These are phyloP conservation scores for Salix dunnii DNA, from an alignment of 345 rosid genomes.

Conservation along the genomic window DNA sequence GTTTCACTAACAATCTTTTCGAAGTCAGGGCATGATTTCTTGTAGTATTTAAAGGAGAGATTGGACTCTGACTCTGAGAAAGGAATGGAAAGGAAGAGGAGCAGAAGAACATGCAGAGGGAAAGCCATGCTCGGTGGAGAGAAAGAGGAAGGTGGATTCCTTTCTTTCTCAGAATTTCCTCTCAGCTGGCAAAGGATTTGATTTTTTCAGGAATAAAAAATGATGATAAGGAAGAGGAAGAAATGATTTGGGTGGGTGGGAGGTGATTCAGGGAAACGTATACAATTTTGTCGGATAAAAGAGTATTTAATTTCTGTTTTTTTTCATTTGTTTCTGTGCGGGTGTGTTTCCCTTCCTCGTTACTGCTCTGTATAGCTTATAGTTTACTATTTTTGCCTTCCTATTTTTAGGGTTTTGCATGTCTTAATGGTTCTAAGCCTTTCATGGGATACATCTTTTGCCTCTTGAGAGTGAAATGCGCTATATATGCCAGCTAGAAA, in stretches of 20 bases:
- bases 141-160: conserved; percentile 7
- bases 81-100: conserved; percentile 13
- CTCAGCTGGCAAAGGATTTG: not conserved
- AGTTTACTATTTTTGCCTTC: not conserved
- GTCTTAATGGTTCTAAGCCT: not conserved
- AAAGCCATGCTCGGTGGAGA: conserved; percentile 13
- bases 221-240: not conserved
- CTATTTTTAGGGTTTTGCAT: not conserved
- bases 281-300: not conserved
- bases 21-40: conserved; percentile 54
- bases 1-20: conserved; percentile 33
- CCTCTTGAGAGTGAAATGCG: not conserved
- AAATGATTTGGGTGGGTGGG: conserved; percentile 14
- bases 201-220: not conserved
- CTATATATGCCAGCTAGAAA: not conserved
- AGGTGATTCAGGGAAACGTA: conserved; percentile 12
- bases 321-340: not conserved
- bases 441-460: not conserved
- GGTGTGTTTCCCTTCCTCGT: not conserved
- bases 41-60: conserved; percentile 50
- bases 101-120: conserved; percentile 7
- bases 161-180: conserved; percentile 11
- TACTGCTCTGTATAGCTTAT: not conserved
- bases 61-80: conserved; percentile 17
- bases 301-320: not conserved